Evolutionary conservation across 345 rosid species (phyloP).

Genomic region (Linum lewisii): DNA sequence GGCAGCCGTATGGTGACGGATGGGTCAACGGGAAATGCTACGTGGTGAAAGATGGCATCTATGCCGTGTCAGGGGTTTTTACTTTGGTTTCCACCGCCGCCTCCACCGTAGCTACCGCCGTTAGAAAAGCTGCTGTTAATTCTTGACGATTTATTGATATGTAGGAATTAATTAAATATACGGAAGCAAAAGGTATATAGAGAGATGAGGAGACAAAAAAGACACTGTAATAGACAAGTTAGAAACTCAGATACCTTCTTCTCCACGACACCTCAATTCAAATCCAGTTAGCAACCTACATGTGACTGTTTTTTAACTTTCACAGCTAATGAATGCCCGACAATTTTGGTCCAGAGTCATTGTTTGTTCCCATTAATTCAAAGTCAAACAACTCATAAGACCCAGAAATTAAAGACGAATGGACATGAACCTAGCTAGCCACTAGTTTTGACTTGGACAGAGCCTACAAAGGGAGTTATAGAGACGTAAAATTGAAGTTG

Average conservation of each 20-base stretch:
- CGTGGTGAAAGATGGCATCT: slow-evolving; percentile 52
- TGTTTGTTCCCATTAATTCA: background rate
- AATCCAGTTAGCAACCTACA: no score
- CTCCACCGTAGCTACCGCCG: slow-evolving; percentile 18
- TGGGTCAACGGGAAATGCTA: slow-evolving; percentile 74
- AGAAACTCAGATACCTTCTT: no score
- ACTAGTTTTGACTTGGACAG: slow-evolving; percentile 6
- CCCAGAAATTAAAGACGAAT: slow-evolving; percentile 18
- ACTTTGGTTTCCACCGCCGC: slow-evolving; percentile 28
- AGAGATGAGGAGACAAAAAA: no score
- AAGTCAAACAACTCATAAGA: slow-evolving; percentile 12
- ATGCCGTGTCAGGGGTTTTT: slow-evolving; percentile 35
- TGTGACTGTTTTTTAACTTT: no score
- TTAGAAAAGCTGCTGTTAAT: background rate
- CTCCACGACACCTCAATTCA: no score
- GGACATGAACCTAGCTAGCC: no score
- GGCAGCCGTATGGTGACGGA: slow-evolving; percentile 55
- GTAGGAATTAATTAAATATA: no score
- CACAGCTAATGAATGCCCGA: no score
- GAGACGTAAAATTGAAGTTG: slow-evolving; percentile 1
- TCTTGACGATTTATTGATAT: no score
- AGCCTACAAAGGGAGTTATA: slow-evolving; percentile 3
- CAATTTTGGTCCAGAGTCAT: no score
- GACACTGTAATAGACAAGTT: no score
- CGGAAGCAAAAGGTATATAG: no score